phyloP scores from a whole-genome alignment of 208 protist genomes.

The Porcisia deanei region DNA sequence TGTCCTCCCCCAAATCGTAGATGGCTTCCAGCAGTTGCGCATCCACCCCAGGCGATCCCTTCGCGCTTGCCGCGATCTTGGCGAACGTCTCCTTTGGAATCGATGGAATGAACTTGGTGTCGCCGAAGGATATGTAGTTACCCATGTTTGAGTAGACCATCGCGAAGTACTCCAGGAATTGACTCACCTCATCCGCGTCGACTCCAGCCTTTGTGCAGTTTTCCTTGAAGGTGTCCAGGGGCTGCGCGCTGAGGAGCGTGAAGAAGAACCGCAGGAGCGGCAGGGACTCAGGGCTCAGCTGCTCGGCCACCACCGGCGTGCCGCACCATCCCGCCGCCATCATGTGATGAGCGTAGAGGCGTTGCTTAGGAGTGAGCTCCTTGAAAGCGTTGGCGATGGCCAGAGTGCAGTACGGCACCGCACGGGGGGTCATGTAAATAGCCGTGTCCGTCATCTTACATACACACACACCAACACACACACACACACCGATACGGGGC shows the following conservation, averaged over 20 bases:
- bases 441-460: slow-evolving; percentile 14
- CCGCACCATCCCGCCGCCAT: slow-evolving; percentile 58
- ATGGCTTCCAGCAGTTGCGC: slow-evolving; percentile 53
- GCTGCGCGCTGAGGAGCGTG: slow-evolving; percentile 35
- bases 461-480: not conserved
- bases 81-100: slow-evolving; percentile 56
- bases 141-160: slow-evolving; percentile 91
- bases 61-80: slow-evolving; percentile 38
- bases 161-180: slow-evolving; percentile 80
- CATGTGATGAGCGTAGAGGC: slow-evolving; percentile 85
- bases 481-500: not conserved
- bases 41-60: slow-evolving; percentile 17
- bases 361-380: slow-evolving; percentile 69
- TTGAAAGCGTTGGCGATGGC: slow-evolving; percentile 70
- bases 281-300: slow-evolving; percentile 69
- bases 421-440: slow-evolving; percentile 55
- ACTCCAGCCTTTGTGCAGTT: slow-evolving; percentile 27
- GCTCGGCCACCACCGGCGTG: slow-evolving; percentile 47
- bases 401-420: slow-evolving; percentile 68
- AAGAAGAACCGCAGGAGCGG: slow-evolving; percentile 54
- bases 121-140: slow-evolving; percentile 94
- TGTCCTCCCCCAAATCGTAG: slow-evolving; percentile 52
- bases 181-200: slow-evolving; percentile 45
- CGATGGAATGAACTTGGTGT: slow-evolving; percentile 92
- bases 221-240: slow-evolving; percentile 25